Evolutionary conservation across 2,329 filamentous ascomycete species (phyloP), one percentile per base, ranked within the genome.

Genomic region (Thielaviopsis populi): DNA sequence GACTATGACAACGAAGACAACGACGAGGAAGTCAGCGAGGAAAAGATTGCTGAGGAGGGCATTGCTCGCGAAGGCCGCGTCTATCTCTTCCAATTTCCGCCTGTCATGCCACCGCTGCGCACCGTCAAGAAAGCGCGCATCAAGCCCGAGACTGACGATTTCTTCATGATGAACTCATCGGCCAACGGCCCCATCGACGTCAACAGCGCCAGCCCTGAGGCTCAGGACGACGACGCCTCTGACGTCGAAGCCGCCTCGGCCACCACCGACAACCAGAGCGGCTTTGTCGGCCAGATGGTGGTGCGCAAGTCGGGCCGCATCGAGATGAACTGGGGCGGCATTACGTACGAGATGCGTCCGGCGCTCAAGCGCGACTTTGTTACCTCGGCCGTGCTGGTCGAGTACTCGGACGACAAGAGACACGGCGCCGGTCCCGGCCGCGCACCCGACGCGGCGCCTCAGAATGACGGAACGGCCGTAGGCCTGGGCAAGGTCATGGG

Each of bases 1-100:
- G 48, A 53, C 17, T 50, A 41, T 6, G 46, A 41, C 42, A 50
- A 60, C 27, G 60, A 61, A 43, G 59, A 46, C 40, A 42, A 56
- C 19, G 40, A 69, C 68, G 15, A 68, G 66, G 43, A 60, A 67
- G 17, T 56, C 64, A 41, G 60, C 37, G 59, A 67, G 40, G 64
- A 65, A 24, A 68, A 68, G 33, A 67, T 66, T 19, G 60, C 62
- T 8, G 50, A 60, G 10, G 59, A 64, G 22, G 66, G 56, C 19
- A 58, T 66, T 30, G 54, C 40, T 24, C 63, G 63, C 48, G 81
- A 84, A 56, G 82, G 83, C 24, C 77, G 81, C 43, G 71, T 85
- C 62, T 85, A 84, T 67, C 75, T 86, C 60, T 86, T 86, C 73
- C 83, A 86, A 68, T 81, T 86, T 68, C 83, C 83, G 48, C 82